Conservation (phyloP, 345 rosid species). For the Cardamine resedifolia region DNA sequence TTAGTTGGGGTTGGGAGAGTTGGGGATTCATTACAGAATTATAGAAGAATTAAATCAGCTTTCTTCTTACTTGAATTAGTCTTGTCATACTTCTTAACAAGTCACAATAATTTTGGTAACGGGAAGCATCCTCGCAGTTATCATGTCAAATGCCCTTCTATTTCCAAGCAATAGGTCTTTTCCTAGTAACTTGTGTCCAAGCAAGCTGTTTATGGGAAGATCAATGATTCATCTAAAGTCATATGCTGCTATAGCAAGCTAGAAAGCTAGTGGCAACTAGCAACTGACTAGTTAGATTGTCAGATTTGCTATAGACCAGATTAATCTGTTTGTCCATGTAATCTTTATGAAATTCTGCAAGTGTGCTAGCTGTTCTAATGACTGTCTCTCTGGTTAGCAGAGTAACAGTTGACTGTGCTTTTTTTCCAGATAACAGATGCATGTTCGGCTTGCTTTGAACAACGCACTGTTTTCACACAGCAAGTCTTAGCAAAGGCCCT, state of each 20-base stretch:
- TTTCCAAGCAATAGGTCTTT: neutral
- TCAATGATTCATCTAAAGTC: conserved; percentile 3
- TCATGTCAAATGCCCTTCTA: conserved; percentile 4
- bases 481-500: conserved; percentile 97
- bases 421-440: conserved; percentile 84
- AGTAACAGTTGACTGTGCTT: conserved; percentile 16
- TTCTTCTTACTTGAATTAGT: neutral
- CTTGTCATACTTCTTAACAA: neutral
- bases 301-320: neutral
- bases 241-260: conserved; percentile 11
- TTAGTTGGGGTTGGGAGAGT: conserved; percentile 13
- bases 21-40: neutral
- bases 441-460: conserved; percentile 96
- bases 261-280: conserved; percentile 4
- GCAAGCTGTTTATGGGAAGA: neutral
- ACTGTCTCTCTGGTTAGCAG: neutral
- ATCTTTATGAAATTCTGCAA: neutral
- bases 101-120: conserved; percentile 2
- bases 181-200: neutral
- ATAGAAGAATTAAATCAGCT: neutral
- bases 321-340: neutral
- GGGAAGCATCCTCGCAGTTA: neutral
- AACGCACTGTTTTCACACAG: conserved; percentile 92
- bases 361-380: conserved; percentile 12
- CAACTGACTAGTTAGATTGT: conserved; percentile 22